phyloP scores from a whole-genome alignment of 306 rosid genomes.

The Quillaja saponaria region DNA sequence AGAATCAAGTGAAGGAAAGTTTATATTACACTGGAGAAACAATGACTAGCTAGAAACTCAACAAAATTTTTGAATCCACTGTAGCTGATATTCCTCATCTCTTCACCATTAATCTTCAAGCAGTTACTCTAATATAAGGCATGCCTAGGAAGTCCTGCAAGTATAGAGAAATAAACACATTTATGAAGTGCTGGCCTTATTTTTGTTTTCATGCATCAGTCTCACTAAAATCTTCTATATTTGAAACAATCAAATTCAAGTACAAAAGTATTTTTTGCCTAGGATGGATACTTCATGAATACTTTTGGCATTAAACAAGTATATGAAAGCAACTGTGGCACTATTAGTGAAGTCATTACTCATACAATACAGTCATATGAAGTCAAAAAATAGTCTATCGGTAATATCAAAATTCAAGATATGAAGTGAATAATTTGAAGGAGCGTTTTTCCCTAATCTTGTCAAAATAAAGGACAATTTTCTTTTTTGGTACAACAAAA shows the following conservation, averaged over 20 bases:
- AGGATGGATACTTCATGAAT: slow-evolving; percentile 34
- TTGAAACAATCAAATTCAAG: slow-evolving; percentile 34
- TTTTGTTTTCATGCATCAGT: no score
- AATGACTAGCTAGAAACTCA: slow-evolving; percentile 36
- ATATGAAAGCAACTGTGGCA: slow-evolving; percentile 12
- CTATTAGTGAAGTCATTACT: slow-evolving; percentile 33
- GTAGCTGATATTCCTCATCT: slow-evolving; percentile 30
- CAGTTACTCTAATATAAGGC: slow-evolving; percentile 39
- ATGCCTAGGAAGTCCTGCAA: slow-evolving; percentile 42
- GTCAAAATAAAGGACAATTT: no score
- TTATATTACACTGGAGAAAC: slow-evolving; percentile 24
- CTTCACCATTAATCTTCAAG: slow-evolving; percentile 39
- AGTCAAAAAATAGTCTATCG: no score
- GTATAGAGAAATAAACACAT: slow-evolving; percentile 5
- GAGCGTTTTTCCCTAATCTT: no score
- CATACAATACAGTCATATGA: slow-evolving; percentile 6
- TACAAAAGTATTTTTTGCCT: slow-evolving; percentile 29
- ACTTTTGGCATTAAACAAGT: slow-evolving; percentile 27
- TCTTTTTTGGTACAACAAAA: no score
- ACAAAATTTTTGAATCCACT: slow-evolving; percentile 25
- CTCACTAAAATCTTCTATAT: no score
- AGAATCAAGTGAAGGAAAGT: slow-evolving; percentile 22
- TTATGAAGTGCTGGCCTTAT: slow-evolving; percentile 31
- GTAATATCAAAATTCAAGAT: no score
- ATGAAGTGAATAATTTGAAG: no score